Conservation (phyloP, 75 land plant species). For the Selaginella tamariscina region DNA sequence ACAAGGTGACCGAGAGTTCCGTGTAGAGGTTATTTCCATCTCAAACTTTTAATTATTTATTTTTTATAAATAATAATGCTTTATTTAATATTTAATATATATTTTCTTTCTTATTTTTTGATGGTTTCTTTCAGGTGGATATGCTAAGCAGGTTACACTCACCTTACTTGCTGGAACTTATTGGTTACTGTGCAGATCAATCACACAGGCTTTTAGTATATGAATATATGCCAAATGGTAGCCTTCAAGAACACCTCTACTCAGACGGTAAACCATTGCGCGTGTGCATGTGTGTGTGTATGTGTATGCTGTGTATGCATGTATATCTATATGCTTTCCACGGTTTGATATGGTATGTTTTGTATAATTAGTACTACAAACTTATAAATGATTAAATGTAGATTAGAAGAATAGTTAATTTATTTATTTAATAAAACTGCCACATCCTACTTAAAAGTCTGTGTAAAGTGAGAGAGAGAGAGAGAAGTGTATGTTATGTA, state of each 20-base stretch:
- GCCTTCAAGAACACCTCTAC: slow-evolving; percentile 53
- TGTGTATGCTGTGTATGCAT: no score
- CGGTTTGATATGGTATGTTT: no score
- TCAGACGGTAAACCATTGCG: slow-evolving; percentile 11
- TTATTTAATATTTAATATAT: background rate
- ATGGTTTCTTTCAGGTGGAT: slow-evolving; percentile 19
- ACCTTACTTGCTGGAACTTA: slow-evolving; percentile 40
- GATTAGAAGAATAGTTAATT: no score
- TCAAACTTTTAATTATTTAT: background rate
- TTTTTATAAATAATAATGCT: background rate
- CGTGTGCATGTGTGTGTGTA: no score
- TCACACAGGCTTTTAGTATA: slow-evolving; percentile 54
- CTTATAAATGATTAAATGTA: no score
- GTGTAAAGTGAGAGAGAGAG: no score
- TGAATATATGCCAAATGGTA: slow-evolving; percentile 65
- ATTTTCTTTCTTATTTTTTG: background rate
- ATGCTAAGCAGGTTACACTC: slow-evolving; percentile 44
- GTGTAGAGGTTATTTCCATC: slow-evolving; percentile 41
- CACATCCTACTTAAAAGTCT: no score
- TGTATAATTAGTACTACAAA: no score
- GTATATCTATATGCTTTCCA: no score
- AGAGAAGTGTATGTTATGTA: no score
- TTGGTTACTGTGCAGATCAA: slow-evolving; percentile 79
- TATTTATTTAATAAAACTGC: no score
- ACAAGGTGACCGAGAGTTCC: slow-evolving; percentile 78